Percentiles rank a stretch among this genome's conserved stretches.
Evolutionary conservation across 2,329 filamentous ascomycete species (phyloP).

Genomic region (Leptosphaerulina australis): DNA sequence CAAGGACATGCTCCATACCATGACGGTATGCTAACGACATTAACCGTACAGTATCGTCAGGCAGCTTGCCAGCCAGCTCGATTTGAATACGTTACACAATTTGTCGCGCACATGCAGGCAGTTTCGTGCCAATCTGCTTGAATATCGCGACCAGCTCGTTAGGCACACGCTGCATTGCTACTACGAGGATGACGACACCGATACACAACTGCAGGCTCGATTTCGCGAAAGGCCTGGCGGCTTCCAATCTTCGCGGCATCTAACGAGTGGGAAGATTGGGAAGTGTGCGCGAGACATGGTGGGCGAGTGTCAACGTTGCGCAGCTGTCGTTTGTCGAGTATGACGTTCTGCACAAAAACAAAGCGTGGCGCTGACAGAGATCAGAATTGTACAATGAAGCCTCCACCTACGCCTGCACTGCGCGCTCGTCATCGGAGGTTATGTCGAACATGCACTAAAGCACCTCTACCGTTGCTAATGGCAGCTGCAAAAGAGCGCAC

Average conservation of each 20-base stretch:
- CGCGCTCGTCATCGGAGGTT: conserved; percentile 80
- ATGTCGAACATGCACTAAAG: conserved; percentile 75
- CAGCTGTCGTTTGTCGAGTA: conserved; percentile 80
- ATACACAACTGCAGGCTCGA: conserved; percentile 56
- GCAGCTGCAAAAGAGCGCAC: conserved; percentile 29
- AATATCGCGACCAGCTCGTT: conserved; percentile 76
- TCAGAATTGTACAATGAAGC: conserved; percentile 89
- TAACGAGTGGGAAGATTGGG: conserved; percentile 71
- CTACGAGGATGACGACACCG: conserved; percentile 66
- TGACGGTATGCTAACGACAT: conserved; percentile 39
- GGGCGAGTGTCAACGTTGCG: conserved; percentile 78
- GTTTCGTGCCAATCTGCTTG: conserved; percentile 76
- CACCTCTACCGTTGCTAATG: conserved; percentile 66
- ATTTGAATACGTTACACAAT: conserved; percentile 84
- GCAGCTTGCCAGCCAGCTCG: conserved; percentile 76
- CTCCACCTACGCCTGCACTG: conserved; percentile 70
- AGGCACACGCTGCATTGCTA: conserved; percentile 78
- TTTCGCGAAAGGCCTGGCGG: conserved; percentile 15
- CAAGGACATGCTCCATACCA: conserved; percentile 37
- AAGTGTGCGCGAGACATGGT: conserved; percentile 89
- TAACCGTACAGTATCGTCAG: conserved; percentile 69
- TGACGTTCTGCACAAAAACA: conserved; percentile 34
- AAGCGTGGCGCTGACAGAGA: conserved; percentile 22
- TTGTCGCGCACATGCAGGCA: conserved; percentile 82
- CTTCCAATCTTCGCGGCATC: conserved; percentile 24